phyloP scores from a whole-genome alignment of 441 rosid species.

The Corymbia citriodora region DNA sequence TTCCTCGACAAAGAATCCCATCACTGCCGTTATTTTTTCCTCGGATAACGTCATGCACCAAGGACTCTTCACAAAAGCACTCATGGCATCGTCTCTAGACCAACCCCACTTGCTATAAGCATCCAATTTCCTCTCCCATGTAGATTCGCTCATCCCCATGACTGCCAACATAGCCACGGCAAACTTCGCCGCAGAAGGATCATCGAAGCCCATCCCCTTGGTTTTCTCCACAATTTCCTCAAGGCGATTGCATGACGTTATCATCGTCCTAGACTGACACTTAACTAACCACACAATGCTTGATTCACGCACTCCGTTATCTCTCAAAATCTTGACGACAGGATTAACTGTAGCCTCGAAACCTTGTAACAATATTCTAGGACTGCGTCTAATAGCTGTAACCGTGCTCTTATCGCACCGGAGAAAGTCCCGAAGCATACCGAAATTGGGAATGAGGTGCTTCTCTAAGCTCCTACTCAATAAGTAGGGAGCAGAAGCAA shows the following conservation, averaged over 20 bases:
- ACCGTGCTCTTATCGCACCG: background rate
- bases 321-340: background rate
- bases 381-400: background rate
- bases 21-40: background rate
- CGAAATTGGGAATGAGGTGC: background rate
- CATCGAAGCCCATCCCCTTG: constrained; percentile 13
- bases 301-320: background rate
- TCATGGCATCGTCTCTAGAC: constrained; percentile 14
- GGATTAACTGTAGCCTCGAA: background rate
- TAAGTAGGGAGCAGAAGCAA: background rate
- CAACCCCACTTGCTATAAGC: constrained; percentile 18
- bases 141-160: background rate
- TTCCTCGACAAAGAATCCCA: constrained; percentile 14
- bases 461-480: constrained; percentile 5
- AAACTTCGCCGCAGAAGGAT: constrained; percentile 2
- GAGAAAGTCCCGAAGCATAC: background rate
- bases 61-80: constrained; percentile 9
- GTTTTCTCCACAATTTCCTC: background rate
- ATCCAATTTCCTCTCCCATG: constrained; percentile 14
- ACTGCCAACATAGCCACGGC: background rate
- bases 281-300: background rate
- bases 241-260: background rate
- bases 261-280: background rate
- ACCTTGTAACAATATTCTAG: background rate
- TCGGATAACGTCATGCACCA: background rate